Percentiles rank a stretch among this genome's conserved stretches.
Conservation (phyloP, 169 alveolate species). For the Plasmodium relictum region DNA sequence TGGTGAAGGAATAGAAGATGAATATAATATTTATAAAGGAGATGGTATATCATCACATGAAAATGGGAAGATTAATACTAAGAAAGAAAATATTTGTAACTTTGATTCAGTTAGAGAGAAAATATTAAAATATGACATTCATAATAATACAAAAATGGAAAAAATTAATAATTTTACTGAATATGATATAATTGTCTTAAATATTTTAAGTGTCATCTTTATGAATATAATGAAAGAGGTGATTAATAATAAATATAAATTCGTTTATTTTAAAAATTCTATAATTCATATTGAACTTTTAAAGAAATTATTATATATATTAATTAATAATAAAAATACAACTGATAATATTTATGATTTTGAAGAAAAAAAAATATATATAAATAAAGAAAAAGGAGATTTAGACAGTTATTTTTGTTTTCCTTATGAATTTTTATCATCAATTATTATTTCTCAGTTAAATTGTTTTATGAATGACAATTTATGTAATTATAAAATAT, state of each 20-base stretch:
- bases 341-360: neutral
- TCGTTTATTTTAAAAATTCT: constrained; percentile 27
- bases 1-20: neutral
- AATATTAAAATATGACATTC: no score
- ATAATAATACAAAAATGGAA: neutral
- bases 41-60: neutral
- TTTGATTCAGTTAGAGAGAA: no score
- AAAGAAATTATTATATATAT: constrained; percentile 13
- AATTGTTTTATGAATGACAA: constrained; percentile 40
- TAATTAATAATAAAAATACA: neutral
- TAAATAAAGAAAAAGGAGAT: neutral
- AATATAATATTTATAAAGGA: neutral
- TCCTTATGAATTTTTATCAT: constrained; percentile 33
- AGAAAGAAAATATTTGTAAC: no score
- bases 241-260: constrained; percentile 26
- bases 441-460: constrained; percentile 41
- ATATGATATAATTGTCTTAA: constrained; percentile 26
- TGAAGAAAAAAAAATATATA: neutral
- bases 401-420: constrained; percentile 28
- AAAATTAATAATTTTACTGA: neutral
- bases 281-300: constrained; percentile 42
- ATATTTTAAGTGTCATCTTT: constrained; percentile 24
- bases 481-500: constrained; percentile 31
- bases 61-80: neutral
- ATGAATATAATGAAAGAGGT: constrained; percentile 54